Conservation (phyloP, 495 filamentous ascomycete genomes). For the Aspergillus funiculosus region DNA sequence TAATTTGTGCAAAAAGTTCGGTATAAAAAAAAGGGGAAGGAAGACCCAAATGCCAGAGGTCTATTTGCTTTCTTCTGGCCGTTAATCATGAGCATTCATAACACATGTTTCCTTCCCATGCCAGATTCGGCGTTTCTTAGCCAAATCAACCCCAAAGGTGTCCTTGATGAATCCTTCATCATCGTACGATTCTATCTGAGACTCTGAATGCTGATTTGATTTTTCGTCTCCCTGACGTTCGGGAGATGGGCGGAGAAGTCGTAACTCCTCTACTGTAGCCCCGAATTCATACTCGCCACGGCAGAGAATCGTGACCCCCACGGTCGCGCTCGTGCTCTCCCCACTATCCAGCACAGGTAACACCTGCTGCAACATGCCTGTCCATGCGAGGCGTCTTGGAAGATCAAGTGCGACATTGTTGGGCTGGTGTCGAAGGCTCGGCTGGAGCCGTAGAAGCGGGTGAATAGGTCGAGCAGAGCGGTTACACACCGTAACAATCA, state of each 20-base stretch:
- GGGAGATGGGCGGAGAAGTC: constrained; percentile 25
- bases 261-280: constrained; percentile 76
- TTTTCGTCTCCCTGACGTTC: constrained; percentile 12
- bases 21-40: no score
- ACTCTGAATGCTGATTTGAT: constrained; percentile 16
- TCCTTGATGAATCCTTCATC: constrained; percentile 44
- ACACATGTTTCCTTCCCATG: constrained; percentile 59
- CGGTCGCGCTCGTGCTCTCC: constrained; percentile 47
- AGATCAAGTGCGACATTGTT: constrained; percentile 74
- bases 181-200: no score
- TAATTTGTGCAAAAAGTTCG: background rate
- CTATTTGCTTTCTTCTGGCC: constrained; percentile 1
- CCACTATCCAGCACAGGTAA: constrained; percentile 56
- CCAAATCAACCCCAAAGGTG: constrained; percentile 51
- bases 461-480: constrained; percentile 61
- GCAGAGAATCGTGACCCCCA: constrained; percentile 67
- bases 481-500: constrained; percentile 65
- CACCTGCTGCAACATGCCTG: constrained; percentile 71
- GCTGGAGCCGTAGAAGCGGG: constrained; percentile 71
- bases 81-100: constrained; percentile 47
- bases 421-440: constrained; percentile 66
- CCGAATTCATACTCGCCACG: constrained; percentile 78
- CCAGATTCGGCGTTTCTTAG: constrained; percentile 65
- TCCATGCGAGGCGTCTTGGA: constrained; percentile 75
- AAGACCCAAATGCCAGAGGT: background rate